A percentile compares a stretch with the other conserved stretches of the same genome.
phyloP scores from a whole-genome alignment of 2,329 filamentous ascomycete species.

The Eurotiales sp. region DNA sequence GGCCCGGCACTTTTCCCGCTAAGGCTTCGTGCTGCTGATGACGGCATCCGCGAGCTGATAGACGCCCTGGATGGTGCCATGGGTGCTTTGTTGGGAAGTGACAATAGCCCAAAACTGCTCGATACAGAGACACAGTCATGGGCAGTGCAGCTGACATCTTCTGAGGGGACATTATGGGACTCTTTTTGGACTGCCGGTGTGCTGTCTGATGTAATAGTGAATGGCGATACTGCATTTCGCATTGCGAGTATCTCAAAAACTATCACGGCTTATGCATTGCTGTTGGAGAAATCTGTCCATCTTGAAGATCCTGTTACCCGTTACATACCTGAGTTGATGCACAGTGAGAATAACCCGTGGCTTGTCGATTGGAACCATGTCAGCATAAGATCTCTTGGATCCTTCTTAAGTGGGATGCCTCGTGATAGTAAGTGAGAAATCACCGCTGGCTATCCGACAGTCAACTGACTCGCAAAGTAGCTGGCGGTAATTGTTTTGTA shows the following conservation, averaged over 20 bases:
- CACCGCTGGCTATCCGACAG: background rate
- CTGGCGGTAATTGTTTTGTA: background rate
- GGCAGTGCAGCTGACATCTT: background rate
- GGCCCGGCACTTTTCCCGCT: background rate
- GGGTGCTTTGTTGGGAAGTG: background rate
- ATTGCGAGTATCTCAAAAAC: background rate
- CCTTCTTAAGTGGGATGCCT: background rate
- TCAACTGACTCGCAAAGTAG: background rate
- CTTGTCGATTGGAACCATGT: background rate
- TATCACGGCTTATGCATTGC: background rate
- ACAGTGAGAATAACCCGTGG: background rate
- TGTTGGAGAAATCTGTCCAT: background rate
- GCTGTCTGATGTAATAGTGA: background rate
- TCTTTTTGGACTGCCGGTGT: background rate
- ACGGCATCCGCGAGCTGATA: background rate
- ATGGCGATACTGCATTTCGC: background rate
- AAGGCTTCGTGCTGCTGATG: background rate
- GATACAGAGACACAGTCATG: background rate
- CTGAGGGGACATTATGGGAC: background rate
- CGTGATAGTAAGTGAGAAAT: background rate
- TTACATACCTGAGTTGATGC: background rate
- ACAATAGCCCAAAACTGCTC: background rate
- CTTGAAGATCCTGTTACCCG: background rate
- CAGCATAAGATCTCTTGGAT: background rate
- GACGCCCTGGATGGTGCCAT: background rate